A percentile compares a stretch with the other conserved stretches of the same genome.
phyloP scores from a whole-genome alignment of 768 basidiomycete genomes.

The Naganishia kalamii region DNA sequence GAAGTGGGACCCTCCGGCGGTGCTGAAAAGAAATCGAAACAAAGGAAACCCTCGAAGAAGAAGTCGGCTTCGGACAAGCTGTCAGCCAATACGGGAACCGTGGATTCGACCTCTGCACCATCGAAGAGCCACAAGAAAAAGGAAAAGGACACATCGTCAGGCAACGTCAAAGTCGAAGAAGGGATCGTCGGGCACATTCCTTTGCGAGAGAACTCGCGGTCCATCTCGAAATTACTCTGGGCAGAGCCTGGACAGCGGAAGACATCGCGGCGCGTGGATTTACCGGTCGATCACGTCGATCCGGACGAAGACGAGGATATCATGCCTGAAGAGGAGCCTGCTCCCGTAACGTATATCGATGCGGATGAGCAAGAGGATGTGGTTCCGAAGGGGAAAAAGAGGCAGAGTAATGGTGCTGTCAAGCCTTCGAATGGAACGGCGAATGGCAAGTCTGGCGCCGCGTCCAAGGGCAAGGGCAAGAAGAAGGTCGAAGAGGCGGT shows the following conservation, averaged over 20 bases:
- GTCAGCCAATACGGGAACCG: not conserved
- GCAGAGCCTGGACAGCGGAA: not conserved
- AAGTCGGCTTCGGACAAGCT: not conserved
- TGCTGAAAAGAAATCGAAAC: not conserved
- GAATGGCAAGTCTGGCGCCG: not conserved
- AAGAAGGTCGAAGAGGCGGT: not conserved
- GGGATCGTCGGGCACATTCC: constrained; percentile 9
- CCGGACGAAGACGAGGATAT: not conserved
- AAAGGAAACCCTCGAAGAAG: not conserved
- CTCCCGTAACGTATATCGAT: not conserved
- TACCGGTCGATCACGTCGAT: not conserved
- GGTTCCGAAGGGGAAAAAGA: constrained; percentile 1
- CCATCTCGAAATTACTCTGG: constrained; percentile 3
- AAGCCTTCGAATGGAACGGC: not conserved
- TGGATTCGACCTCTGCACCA: not conserved
- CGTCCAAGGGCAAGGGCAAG: not conserved
- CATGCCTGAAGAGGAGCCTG: not conserved
- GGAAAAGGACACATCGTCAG: not conserved
- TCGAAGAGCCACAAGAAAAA: not conserved
- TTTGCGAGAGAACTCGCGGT: constrained; percentile 9
- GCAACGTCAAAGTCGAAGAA: not conserved
- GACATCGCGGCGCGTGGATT: not conserved
- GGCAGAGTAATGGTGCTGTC: constrained; percentile 14
- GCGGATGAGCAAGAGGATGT: not conserved
- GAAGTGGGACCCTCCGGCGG: not conserved